Base-by-base conservation (phyloP, 1,139 yeast genomes). In the Geotrichum australiense region DNA sequence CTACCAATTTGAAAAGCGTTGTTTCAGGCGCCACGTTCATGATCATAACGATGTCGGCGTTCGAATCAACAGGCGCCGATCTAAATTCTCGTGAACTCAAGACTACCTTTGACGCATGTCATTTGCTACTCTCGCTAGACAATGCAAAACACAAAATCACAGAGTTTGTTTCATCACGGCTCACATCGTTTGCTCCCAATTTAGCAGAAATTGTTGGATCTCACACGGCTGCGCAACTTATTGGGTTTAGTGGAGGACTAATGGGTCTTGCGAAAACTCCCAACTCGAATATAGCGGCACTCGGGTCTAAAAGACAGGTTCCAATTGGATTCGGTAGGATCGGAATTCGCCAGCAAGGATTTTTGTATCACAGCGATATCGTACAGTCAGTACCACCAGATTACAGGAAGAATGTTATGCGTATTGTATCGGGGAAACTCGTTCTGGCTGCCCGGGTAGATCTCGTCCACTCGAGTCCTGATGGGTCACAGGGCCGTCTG, bases 361-460 rank as follows among this genome's bases (percentile, higher is more conserved):
- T 73, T 39, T 51, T 69, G 18, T 65, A 58, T 46, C 52, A 57
- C 32, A 59, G 65, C 19, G 59, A 58, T 1, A 39, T 68, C 14
- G 55, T 70, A 3, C 64, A 59, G 35, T 53, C 58, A 1, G 64
- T 70, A 12, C 81, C 94, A 0, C 71, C 72, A 1, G 81, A 76
- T 36, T 63, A 73, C 14, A 71, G 78, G 40, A 74, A 74, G 44
- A 82, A 81, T 51, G 94, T 89, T 3, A 69, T 86, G 68, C 66
- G 96, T 46, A 79, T 86, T 48, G 65, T 85, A 0, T 74, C 95
- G 40, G 95, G 84, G 0, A 91, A 89, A 55, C 66, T 85, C 1
- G 72, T 84, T 0, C 63, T 93, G 8, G 94, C 96, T 0, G 89
- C 97, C 0, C 69, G 98, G 47, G 70, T 89, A 3, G 99, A 91